These are phyloP conservation scores for Tolypocladium album DNA, from an alignment of 2,329 filamentous ascomycete species.

Conservation along the genomic window DNA sequence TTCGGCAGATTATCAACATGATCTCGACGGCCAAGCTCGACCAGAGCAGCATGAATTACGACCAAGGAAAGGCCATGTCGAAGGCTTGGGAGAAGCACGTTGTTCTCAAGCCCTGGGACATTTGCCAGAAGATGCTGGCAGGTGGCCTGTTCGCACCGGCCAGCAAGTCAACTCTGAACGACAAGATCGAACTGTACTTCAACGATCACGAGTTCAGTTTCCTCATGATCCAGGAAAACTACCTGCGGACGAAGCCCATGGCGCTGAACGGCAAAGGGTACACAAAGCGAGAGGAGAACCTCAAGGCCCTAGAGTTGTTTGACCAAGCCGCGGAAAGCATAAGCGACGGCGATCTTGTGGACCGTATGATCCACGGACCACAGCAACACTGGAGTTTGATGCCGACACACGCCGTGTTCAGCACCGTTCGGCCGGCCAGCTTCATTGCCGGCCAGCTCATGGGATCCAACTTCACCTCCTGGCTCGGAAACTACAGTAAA, in stretches of 20 bases:
- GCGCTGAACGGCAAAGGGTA: conserved; percentile 45
- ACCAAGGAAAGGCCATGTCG: conserved; percentile 85
- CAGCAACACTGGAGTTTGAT: conserved; percentile 98
- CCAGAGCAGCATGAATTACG: conserved; percentile 66
- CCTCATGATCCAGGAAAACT: conserved; percentile 98
- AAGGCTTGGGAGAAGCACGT: conserved; percentile 99
- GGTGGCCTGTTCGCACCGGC: conserved; percentile 75
- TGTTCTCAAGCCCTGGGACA: conserved; percentile 95
- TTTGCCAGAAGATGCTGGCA: conserved; percentile 83
- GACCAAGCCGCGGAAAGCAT: conserved; percentile 91
- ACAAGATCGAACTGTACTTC: conserved; percentile 98
- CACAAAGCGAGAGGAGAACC: conserved; percentile 53
- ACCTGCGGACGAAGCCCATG: conserved; percentile 72
- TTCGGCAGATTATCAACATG: conserved; percentile 98
- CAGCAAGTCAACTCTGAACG: conserved; percentile 81
- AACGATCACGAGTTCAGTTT: conserved; percentile 98
- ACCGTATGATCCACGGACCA: conserved; percentile 95
- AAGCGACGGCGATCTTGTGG: conserved; percentile 90
- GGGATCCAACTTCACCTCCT: conserved; percentile 70
- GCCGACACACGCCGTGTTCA: conserved; percentile 93
- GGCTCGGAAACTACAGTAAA: conserved; percentile 95
- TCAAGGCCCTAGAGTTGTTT: conserved; percentile 78
- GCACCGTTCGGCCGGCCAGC: conserved; percentile 83
- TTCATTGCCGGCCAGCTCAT: conserved; percentile 72
- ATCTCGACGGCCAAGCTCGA: conserved; percentile 88